Conservation (phyloP, 805 yeast genomes). For the Dipodascopsis tothii region DNA sequence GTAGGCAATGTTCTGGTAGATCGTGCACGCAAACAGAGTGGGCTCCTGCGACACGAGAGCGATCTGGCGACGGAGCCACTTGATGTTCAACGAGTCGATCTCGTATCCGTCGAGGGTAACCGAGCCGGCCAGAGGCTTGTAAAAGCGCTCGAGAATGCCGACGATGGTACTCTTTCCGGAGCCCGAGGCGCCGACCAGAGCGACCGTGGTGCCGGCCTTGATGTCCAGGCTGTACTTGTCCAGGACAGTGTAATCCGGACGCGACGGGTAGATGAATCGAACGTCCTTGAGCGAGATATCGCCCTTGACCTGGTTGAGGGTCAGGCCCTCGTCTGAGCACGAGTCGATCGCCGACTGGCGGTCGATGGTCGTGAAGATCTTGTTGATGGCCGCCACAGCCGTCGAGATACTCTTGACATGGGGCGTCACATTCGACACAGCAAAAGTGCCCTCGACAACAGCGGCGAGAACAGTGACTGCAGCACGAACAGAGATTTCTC, state of each 20-base stretch:
- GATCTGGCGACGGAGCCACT: slow-evolving; percentile 45
- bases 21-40: slow-evolving; percentile 65
- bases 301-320: slow-evolving; percentile 33
- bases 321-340: slow-evolving; percentile 23
- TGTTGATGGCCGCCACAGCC: slow-evolving; percentile 36
- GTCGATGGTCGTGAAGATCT: slow-evolving; percentile 38
- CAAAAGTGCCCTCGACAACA: slow-evolving; percentile 37
- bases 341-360: slow-evolving; percentile 37
- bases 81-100: slow-evolving; percentile 43
- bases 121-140: slow-evolving; percentile 46
- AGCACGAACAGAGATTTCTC: slow-evolving; percentile 10
- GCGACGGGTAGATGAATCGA: slow-evolving; percentile 29
- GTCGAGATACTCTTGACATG: slow-evolving; percentile 33
- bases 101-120: slow-evolving; percentile 44
- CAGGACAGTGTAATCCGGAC: slow-evolving; percentile 29
- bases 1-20: slow-evolving; percentile 70
- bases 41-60: slow-evolving; percentile 59
- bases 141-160: slow-evolving; percentile 51
- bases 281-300: slow-evolving; percentile 28
- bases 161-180: slow-evolving; percentile 40
- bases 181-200: slow-evolving; percentile 83
- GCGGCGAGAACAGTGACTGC: slow-evolving; percentile 27
- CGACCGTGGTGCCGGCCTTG: slow-evolving; percentile 81
- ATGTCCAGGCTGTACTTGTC: slow-evolving; percentile 24
- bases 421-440: slow-evolving; percentile 38